phyloP scores from a whole-genome alignment of 176 grass and related monocot genomes.

The Triticum timopheevii region DNA sequence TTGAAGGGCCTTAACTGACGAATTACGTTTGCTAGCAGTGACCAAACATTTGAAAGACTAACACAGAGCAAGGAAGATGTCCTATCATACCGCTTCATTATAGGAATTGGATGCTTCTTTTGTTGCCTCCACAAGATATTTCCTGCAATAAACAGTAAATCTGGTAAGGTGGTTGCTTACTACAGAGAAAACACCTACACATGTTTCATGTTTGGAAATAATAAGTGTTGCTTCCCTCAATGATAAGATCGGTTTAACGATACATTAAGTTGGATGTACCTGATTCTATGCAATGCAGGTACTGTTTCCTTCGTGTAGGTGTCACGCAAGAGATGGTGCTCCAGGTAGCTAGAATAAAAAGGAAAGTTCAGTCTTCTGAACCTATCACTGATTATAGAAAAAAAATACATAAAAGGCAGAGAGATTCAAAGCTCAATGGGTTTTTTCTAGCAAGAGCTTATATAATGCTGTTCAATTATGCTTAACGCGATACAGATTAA shows the following conservation, averaged over 20 bases:
- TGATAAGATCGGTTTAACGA: background rate
- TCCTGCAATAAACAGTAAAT: conserved; percentile 53
- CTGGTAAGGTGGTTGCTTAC: background rate
- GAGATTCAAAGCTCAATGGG: background rate
- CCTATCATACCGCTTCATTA: conserved; percentile 73
- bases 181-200: background rate
- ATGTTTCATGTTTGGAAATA: background rate
- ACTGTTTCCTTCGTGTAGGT: conserved; percentile 98
- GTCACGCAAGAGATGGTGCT: conserved; percentile 95
- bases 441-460: background rate
- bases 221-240: background rate
- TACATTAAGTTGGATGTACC: conserved; percentile 41
- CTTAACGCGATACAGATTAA: background rate
- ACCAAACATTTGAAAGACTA: conserved; percentile 4
- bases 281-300: conserved; percentile 81
- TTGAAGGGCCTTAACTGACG: background rate
- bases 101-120: conserved; percentile 98
- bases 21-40: background rate
- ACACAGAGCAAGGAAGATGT: background rate
- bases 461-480: background rate
- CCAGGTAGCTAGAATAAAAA: conserved; percentile 67
- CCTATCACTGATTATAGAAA: background rate
- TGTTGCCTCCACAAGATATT: conserved; percentile 93
- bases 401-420: background rate
- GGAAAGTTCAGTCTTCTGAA: background rate